phyloP scores from a whole-genome alignment of 805 yeast species.

The Isabelozyma heimii region DNA sequence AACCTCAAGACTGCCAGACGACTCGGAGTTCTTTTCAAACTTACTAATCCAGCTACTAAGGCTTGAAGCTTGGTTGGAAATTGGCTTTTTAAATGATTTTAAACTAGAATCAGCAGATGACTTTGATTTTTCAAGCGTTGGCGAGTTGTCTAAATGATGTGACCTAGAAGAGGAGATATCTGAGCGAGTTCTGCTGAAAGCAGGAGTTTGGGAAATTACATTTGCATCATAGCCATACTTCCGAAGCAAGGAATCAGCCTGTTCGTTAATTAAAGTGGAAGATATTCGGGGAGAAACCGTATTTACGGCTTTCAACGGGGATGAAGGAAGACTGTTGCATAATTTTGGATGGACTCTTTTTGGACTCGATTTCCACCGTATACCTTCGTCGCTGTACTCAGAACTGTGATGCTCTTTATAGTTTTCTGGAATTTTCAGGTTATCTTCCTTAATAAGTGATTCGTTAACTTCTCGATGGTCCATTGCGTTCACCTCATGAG shows the following conservation, averaged over 20 bases:
- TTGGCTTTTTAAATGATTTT: neutral
- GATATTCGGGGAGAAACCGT: conserved; percentile 6
- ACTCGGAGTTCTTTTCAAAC: conserved; percentile 13
- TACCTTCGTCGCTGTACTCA: conserved; percentile 43
- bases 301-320: conserved; percentile 36
- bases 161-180: conserved; percentile 19
- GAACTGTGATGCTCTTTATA: conserved; percentile 25
- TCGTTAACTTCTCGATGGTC: neutral
- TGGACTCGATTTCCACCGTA: conserved; percentile 43
- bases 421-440: too few relatives aligned
- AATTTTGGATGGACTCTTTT: conserved; percentile 6
- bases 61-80: conserved; percentile 2
- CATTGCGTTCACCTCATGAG: neutral
- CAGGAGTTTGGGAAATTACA: conserved; percentile 30
- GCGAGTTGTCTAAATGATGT: conserved; percentile 21
- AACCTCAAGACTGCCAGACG: neutral
- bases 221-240: conserved; percentile 42
- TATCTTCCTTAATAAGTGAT: neutral
- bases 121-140: conserved; percentile 36
- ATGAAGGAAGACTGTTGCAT: conserved; percentile 26
- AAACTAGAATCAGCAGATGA: conserved; percentile 22
- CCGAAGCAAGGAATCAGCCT: conserved; percentile 34
- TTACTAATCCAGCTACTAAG: conserved; percentile 29
- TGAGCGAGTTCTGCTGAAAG: conserved; percentile 29
- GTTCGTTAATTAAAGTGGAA: conserved; percentile 24